Percentiles rank a stretch among this genome's conserved stretches.
These are phyloP conservation scores for Colletotrichum tanaceti DNA, from an alignment of 2,329 filamentous ascomycete genomes.

Conservation along the genomic window DNA sequence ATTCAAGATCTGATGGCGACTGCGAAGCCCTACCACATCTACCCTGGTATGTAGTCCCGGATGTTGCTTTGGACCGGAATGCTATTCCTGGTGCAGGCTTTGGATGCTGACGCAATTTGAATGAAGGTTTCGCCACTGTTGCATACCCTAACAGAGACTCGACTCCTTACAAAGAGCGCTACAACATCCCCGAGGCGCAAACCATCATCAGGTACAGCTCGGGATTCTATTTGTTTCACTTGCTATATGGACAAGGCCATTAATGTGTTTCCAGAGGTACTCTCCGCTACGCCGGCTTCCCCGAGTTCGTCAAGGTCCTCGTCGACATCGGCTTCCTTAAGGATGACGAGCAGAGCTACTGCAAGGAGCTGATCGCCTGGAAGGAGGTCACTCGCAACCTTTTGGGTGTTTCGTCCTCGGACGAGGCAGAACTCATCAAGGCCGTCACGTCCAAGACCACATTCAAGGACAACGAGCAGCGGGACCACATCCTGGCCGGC, in stretches of 20 bases:
- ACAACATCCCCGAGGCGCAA: constrained; percentile 74
- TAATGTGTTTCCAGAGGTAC: neutral
- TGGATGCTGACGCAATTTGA: neutral
- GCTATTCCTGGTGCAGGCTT: too few relatives aligned
- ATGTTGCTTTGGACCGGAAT: too few relatives aligned
- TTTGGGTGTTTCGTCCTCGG: constrained; percentile 73
- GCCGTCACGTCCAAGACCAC: constrained; percentile 80
- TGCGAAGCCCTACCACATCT: constrained; percentile 34
- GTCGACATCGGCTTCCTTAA: constrained; percentile 90
- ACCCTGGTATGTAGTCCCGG: constrained; percentile 13
- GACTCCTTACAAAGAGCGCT: constrained; percentile 72
- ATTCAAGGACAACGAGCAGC: constrained; percentile 76
- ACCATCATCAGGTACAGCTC: constrained; percentile 60
- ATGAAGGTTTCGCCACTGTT: constrained; percentile 69
- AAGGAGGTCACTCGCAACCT: constrained; percentile 85
- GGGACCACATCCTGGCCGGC: constrained; percentile 75
- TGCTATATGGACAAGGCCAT: neutral
- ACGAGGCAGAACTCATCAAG: constrained; percentile 75
- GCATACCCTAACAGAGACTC: constrained; percentile 79
- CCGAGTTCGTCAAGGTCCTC: constrained; percentile 86
- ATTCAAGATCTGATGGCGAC: constrained; percentile 27
- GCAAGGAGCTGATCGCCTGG: constrained; percentile 79
- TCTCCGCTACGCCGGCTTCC: constrained; percentile 88
- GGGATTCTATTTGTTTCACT: too few relatives aligned
- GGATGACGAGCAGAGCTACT: constrained; percentile 73